Conservation (phyloP, 805 yeast genomes). For the Myxozyma melibiosi region DNA sequence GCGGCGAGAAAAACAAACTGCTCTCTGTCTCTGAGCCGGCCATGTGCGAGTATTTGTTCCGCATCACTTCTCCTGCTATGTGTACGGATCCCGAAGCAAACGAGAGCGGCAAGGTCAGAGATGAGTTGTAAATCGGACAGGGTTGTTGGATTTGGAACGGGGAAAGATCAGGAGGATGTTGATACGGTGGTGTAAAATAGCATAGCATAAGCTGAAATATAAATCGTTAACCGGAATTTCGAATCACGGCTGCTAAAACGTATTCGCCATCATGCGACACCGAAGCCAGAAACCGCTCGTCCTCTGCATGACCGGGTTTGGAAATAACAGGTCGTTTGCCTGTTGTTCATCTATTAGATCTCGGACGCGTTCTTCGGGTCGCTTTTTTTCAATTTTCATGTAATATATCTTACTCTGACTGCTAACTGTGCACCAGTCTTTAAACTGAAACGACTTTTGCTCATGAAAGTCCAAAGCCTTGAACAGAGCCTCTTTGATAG, state of each 20-base stretch:
- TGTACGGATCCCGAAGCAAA: constrained; percentile 33
- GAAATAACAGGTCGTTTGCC: not conserved
- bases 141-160: not conserved
- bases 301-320: not conserved
- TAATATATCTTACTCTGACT: not conserved
- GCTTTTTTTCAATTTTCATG: not conserved
- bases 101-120: constrained; percentile 14
- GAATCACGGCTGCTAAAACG: constrained; percentile 25
- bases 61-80: constrained; percentile 39
- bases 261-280: constrained; percentile 32
- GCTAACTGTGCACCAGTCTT: constrained; percentile 29
- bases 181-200: not conserved
- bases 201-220: no score
- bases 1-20: constrained; percentile 63
- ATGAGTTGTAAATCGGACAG: constrained; percentile 29
- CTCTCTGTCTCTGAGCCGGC: constrained; percentile 83
- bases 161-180: not conserved
- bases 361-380: no score
- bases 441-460: constrained; percentile 25
- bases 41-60: constrained; percentile 74
- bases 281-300: constrained; percentile 17
- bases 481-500: constrained; percentile 32
- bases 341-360: not conserved
- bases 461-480: constrained; percentile 24
- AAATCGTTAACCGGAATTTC: no score